Evolutionary conservation across 495 filamentous ascomycete species (phyloP), one percentile per base, ranked within the genome.

Genomic region (Mytilinidion resinicola): DNA sequence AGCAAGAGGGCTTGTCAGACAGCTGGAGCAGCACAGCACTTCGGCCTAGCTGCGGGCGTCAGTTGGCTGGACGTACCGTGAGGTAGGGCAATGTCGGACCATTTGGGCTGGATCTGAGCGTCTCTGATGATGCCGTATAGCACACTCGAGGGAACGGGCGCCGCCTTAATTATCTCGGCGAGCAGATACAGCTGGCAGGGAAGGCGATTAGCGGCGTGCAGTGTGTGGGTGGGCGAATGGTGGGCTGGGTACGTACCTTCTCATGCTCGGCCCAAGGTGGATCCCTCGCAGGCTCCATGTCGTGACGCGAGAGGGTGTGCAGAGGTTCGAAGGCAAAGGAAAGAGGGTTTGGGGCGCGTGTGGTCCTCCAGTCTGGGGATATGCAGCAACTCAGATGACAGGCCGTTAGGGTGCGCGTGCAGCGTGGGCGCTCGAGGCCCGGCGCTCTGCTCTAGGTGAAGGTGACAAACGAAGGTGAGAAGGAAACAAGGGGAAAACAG

Each of bases 91-190:
- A 83, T 82, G 64, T 84, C 74, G 44, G 69, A 72, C 82, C 82
- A 85, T 65, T 64, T 73, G 48, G 80, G 81, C 50, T 62, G 63
- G 49, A 83, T 76, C 56, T 74, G 71, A 63, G 70, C 68, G 20
- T 77, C 73, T 61, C 72, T 69, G 61, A 83, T 78, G 57, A 84
- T 63, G 55, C 73, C 70, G 51, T 78, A 66, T 35, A 85, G 73
- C 57, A 75, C 66, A 35, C 56, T 72, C 10, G 80, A 78, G 37
- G 76, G 68, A 39, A 84, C 72, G 36, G 74, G 68, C n/a, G 76
- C 76, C 48, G 77, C 77, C 69, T 84, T 85, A 59, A 85, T 67
- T 64, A 85, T 83, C 64, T 84, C 82, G 34, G 80, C 78, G 53
- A 85, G 77, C 53, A 85, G 73, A 63, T 81, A 78, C 52, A 70